These are phyloP conservation scores for Colletotrichum sp. DNA, from an alignment of 2,329 filamentous ascomycete species.

Conservation along the genomic window DNA sequence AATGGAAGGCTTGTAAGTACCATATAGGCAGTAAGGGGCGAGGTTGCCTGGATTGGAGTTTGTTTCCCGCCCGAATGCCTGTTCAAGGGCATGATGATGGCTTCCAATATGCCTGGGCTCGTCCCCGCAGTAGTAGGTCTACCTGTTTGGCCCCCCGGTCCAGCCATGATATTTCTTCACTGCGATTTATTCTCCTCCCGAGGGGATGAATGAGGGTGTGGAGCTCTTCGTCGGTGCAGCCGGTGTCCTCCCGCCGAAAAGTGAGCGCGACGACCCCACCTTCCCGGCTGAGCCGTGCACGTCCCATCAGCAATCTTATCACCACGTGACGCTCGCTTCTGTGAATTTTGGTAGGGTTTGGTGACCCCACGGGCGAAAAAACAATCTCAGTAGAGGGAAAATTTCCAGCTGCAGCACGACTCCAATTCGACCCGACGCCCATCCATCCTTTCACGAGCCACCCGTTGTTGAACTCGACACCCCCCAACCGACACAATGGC, in stretches of 20 bases:
- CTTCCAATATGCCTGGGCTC: no score
- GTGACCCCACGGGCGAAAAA: conserved; percentile 18
- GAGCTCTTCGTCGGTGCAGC: neutral
- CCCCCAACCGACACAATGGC: conserved; percentile 62
- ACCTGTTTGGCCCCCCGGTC: no score
- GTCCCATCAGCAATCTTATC: neutral
- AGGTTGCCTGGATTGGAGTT: no score
- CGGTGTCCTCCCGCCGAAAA: neutral
- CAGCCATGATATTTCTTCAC: no score
- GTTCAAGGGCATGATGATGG: no score
- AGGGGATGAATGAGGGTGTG: neutral
- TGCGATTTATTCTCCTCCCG: neutral
- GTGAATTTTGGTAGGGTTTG: conserved; percentile 17
- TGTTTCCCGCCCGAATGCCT: no score
- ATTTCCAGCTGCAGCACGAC: conserved; percentile 17
- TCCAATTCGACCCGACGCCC: conserved; percentile 17
- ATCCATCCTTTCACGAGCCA: conserved; percentile 21
- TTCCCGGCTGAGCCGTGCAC: neutral
- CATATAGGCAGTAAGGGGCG: no score
- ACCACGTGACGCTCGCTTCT: conserved; percentile 21
- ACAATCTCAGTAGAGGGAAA: conserved; percentile 16
- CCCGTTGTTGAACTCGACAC: conserved; percentile 24
- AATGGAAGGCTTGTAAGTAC: no score
- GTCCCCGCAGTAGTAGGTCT: no score
- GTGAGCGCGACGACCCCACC: neutral